Base-by-base conservation (phyloP, 208 protist species). In the Zelonia costaricensis region DNA sequence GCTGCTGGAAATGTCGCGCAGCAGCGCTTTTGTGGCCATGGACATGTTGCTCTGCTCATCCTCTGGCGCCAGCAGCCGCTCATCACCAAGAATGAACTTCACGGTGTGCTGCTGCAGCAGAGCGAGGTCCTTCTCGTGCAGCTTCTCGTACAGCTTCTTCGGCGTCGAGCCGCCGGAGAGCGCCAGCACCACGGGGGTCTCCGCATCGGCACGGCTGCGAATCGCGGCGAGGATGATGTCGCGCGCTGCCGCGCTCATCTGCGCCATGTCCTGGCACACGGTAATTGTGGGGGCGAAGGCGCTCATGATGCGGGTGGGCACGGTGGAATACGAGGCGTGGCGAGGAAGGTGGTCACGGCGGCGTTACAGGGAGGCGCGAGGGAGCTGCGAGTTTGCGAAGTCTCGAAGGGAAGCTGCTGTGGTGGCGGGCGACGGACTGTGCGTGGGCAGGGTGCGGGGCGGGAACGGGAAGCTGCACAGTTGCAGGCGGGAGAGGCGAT, bases 101-200 rank as follows among this genome's bases (percentile, higher is more conserved):
- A 80, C 54, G 2, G 63, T 18, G n/a, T 76, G 58, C 45, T 69
- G 42, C 22, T 78, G 52, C n/a, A 89, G 52, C 22, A 86, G 43
- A 0, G 51, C 28, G 15, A 85, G 58, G 44, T 88, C 59, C n/a
- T 81, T 52, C 12, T 62, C 58, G 30, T 82, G 80, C 25, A 94
- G 51, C 43, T 46, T 20, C 20, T 61, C 47, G 61, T 91, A 91
- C 9, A 91, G 59, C 49, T 46, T 55, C 64, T 75, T 77, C 18
- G 88, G 88, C 0, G 88, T 91, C 12, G 74, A 83, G n/a, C 88
- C 88, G 10, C 88, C 88, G 1, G 88, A 89, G 15, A 94, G 78
- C 3, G 84, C 88, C 10, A 92, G 40, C 3, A 81, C 83, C 27
- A 82, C 42, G 0, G 70, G 76, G 30, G 52, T 38, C 1, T 15